Evolutionary conservation across 805 yeast genomes (phyloP).

Genomic region (Saccharomycopsis vini): DNA sequence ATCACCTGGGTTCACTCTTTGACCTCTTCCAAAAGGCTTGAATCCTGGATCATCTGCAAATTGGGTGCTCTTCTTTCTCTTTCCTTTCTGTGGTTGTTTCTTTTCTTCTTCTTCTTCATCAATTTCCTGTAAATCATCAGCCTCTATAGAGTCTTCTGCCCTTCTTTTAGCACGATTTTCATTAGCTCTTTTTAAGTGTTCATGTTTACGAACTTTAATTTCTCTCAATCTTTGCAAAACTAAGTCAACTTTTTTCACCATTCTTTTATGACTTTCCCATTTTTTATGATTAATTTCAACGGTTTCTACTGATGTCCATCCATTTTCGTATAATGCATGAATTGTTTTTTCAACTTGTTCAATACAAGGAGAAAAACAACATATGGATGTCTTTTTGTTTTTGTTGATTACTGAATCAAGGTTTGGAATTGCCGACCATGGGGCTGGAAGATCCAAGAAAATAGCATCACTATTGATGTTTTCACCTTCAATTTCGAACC

Average conservation of each 20-base stretch:
- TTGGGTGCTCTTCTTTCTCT: constrained; percentile 30
- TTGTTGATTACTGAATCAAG: constrained; percentile 48
- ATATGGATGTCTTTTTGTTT: constrained; percentile 52
- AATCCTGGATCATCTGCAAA: too few relatives aligned
- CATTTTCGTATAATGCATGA: constrained; percentile 58
- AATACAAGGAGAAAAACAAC: constrained; percentile 96
- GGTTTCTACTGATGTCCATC: constrained; percentile 86
- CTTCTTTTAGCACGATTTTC: constrained; percentile 21
- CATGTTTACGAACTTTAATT: constrained; percentile 61
- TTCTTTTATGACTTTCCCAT: constrained; percentile 85
- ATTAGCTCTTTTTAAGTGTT: constrained; percentile 47
- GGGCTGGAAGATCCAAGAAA: constrained; percentile 89
- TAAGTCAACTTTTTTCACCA: constrained; percentile 75
- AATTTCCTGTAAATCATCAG: constrained; percentile 18
- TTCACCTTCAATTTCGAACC: constrained; percentile 49
- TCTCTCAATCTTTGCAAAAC: constrained; percentile 73
- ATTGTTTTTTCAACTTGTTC: constrained; percentile 92
- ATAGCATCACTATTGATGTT: constrained; percentile 58
- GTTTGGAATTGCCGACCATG: constrained; percentile 91
- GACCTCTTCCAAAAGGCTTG: constrained; percentile 92
- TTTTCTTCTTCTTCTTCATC: constrained; percentile 24
- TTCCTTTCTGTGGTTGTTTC: constrained; percentile 19
- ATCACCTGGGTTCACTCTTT: constrained; percentile 83
- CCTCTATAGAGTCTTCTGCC: constrained; percentile 20
- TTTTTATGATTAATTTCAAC: constrained; percentile 79